Base-by-base conservation (phyloP, 2,329 filamentous ascomycete genomes). In the Anisogramma anomala region DNA sequence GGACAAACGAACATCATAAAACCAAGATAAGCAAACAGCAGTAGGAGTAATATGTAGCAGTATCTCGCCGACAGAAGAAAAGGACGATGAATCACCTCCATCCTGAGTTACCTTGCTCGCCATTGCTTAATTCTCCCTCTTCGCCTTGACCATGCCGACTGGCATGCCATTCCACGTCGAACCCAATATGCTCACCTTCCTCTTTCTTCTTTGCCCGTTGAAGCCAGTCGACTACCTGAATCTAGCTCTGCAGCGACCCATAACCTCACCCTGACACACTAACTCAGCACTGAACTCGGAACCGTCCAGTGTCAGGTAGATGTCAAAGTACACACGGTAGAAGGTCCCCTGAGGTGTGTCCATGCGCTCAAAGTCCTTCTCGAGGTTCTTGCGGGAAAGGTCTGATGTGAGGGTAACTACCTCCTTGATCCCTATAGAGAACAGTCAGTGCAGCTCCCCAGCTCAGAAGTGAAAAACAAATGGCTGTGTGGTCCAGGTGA, bases 281-380 rank as follows among this genome's bases (percentile, higher is more conserved):
- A 98, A 70, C 67, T 96, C 91, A 39, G 91, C 91, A 53, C 91
- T 96, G 69, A 98, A 96, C 61, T 98, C 91, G 39, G 85, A 94
- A 17, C 91, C 91, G 56, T 98, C 91, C 13, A 98, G 79, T 0
- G 91, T 96, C 50, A 98, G 77, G 63, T 94, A 93, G 51, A 82
- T 82, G 52, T 82, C 78, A 52, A 82, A 82, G 62, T 82, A 82
- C 48, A 82, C 78, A 49, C 86, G 80, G 69, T 94, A 94, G 63
- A 94, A 94, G 3, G 85, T 93, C 48, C 91, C 91, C 62, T 98
- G 89, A 5, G 91, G 88, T 1, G 91, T 96, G 60, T 96, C 91
- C 91, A 96, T 96, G 58, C 91, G 80, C 66, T 98, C 91, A 56
- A 98, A 98, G 62, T 98, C 91, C 66, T 95, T 96, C 63, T 98